A percentile compares a stretch with the other conserved stretches of the same genome.
These are phyloP conservation scores for Globisporangium sylvaticum DNA, from an alignment of 352 stramenopile species.

Conservation along the genomic window DNA sequence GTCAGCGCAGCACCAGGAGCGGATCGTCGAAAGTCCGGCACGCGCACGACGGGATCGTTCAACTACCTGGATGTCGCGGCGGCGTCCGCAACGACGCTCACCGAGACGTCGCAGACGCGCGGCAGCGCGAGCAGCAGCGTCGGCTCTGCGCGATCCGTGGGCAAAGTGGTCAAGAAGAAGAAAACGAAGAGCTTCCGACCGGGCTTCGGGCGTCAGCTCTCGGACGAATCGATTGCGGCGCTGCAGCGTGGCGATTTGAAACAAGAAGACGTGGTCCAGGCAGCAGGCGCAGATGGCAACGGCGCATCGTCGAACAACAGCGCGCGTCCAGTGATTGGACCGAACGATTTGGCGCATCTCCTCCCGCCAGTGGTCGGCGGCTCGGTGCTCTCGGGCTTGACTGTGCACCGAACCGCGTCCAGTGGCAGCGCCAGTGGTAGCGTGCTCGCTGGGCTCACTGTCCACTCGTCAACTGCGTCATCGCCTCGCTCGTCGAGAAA, in stretches of 20 bases:
- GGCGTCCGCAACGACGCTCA: constrained; percentile 19
- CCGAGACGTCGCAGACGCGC: constrained; percentile 16
- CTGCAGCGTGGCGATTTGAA: constrained; percentile 75
- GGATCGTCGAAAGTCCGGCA: constrained; percentile 38
- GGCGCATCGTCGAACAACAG: constrained; percentile 26
- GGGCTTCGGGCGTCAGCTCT: constrained; percentile 79
- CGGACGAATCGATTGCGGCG: constrained; percentile 73
- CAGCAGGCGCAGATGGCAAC: constrained; percentile 8
- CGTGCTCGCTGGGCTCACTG: constrained; percentile 64
- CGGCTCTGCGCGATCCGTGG: constrained; percentile 26
- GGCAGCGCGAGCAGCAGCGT: constrained; percentile 26
- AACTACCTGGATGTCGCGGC: constrained; percentile 59
- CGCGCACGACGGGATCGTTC: constrained; percentile 39
- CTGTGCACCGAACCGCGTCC: constrained; percentile 33
- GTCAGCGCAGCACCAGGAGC: background rate
- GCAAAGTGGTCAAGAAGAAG: constrained; percentile 77
- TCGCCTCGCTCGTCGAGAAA: constrained; percentile 25
- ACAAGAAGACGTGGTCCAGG: constrained; percentile 60
- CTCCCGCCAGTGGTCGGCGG: constrained; percentile 50
- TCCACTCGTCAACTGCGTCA: constrained; percentile 36
- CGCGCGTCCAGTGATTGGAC: constrained; percentile 27
- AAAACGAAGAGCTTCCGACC: constrained; percentile 86
- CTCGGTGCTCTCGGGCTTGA: constrained; percentile 64
- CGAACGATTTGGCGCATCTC: constrained; percentile 64
- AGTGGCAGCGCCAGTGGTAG: constrained; percentile 13